Base-by-base conservation (phyloP, 805 yeast species). In the Wickerhamiella galacta region DNA sequence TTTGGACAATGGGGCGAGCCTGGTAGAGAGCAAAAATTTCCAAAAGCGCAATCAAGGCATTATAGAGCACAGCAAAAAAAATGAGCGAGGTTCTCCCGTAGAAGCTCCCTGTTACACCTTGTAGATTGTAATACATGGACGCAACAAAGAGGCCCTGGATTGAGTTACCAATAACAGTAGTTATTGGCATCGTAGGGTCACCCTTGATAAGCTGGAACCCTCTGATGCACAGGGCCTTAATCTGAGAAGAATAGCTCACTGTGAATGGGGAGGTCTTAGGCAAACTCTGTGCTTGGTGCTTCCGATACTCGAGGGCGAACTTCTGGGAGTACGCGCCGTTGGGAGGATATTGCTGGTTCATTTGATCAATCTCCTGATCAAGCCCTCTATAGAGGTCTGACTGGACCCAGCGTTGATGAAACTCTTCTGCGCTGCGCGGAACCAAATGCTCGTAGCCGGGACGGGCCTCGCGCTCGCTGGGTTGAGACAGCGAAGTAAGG, bases 401-500 rank as follows among this genome's bases (percentile, higher is more conserved):
- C 2, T 56, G 46, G 27, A 49, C 46, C 87, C 85, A 77, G 42
- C 61, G 60, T 6, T 49, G 51, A 38, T 63, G 68, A 61, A 77
- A 75, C 44, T 76, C 80, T 17, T 57, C 61, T 1, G 82, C 68
- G 7, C 74, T 68, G 16, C 55, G 54, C 4, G 90, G 90, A 16
- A 75, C 73, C 35, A 48, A 49, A 25, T 56, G 43, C 37, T 66
- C 73, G 43, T 39, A 58, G 2, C 77, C 80, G 17, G 54, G 47
- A 33, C 54, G 53, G 2, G 67, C 48, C 37, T 44, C 53, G 48
- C 83, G 63, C 32, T 75, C 82, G 4, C 57, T 55, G 6, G 81
- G 79, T 49, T 72, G 76, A 7, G 83, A 72, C 9, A 75, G 61
- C 2, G 80, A 70, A 2, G 81, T 75, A 45, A 75, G 54, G 48